Evolutionary conservation across 2,329 filamentous ascomycete species (phyloP), one percentile per base, ranked within the genome.

Genomic region (Akanthomyces muscarius): DNA sequence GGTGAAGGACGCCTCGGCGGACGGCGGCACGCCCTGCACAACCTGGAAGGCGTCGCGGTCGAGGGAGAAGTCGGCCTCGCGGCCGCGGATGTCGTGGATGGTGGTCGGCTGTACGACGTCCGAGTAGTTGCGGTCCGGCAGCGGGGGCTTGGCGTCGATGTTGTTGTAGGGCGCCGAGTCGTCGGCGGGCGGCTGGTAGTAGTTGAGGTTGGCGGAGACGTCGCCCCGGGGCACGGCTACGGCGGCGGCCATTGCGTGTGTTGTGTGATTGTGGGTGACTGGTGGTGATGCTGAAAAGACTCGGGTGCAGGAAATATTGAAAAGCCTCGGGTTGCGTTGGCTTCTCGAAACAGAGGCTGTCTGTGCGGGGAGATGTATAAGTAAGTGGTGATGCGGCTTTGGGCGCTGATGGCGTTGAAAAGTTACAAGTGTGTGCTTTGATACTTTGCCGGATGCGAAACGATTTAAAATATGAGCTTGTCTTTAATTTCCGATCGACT

Each of bases 21-120:
- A 81, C 1, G 83, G 80, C 0, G 86, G 78, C 1, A 91, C 75
- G 68, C 81, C 76, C 14, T 79, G 77, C 55, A 92, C 73, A 23
- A 89, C 78, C 63, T 86, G 80, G 79, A 97, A 96, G 66, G 91
- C 91, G 73, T 93, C 86, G 62, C 79, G 80, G 76, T 94, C 89
- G 16, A 95, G 82, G 8, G 75, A 82, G 76, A 88, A 93, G 21
- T 82, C 76, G 3, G 78, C 71, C 71, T 95, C 91, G 58, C 78
- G 80, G 57, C 88, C 89, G 60, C 92, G 89, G 69, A 93, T 82
- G 76, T 97, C 92, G 65, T 81, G 78, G 69, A 97, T 83, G 5
- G 72, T 71, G 36, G 91, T 84, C 3, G 80, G 71, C 25, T 85
- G 80, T 10, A 73, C 51, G 47, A 74, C 68, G 64, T 80, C 76